Base-by-base conservation (phyloP, 2,329 filamentous ascomycete genomes). In the Berkeleyomyces basicola region DNA sequence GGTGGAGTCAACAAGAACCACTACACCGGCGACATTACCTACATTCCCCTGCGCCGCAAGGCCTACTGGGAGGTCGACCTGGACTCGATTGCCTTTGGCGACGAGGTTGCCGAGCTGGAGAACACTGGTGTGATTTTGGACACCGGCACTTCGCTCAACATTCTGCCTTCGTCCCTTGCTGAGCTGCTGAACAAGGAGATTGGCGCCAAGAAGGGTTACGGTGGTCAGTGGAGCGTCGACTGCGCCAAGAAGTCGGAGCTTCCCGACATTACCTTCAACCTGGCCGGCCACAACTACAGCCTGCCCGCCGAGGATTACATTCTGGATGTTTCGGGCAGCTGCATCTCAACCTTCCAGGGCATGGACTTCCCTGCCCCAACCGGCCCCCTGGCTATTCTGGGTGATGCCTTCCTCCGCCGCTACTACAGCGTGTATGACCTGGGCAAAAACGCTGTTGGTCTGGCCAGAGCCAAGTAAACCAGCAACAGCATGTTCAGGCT, bases 1-100 rank as follows among this genome's bases (percentile, higher is more conserved):
- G 92, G 92, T 74, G 92, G 92, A 68, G 76, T 96, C 66, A 86
- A 97, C 75, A 78, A 90, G 77, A 78, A 79, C 72, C 90, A 93
- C 79, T 84, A 80, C 74, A 85, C 81, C 46, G 93, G 93, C 71
- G 86, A 97, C 75, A 82, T 99, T 70, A 88, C 85, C 73, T 95
- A 90, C 75, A 90, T 99, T 68, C 93, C 93, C 62, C 83, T 99
- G 69, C 89, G 93, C 75, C 89, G 93, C 74, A 97, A 97, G 86
- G 93, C 93, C 59, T 99, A 99, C 83, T 99, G 93, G 93, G 93
- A 99, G 82, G 92, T 99, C 63, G 91, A 97, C 71, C 85, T 99
- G 66, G 86, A 97, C 71, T 81, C 90, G 67, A 93, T 99, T 76
- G 84, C 87, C 63, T 90, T 96, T 67, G 95, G 93, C 69, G 82